phyloP scores from a whole-genome alignment of 2,329 filamentous ascomycete species.

The Calonectria pseudoturangicola region DNA sequence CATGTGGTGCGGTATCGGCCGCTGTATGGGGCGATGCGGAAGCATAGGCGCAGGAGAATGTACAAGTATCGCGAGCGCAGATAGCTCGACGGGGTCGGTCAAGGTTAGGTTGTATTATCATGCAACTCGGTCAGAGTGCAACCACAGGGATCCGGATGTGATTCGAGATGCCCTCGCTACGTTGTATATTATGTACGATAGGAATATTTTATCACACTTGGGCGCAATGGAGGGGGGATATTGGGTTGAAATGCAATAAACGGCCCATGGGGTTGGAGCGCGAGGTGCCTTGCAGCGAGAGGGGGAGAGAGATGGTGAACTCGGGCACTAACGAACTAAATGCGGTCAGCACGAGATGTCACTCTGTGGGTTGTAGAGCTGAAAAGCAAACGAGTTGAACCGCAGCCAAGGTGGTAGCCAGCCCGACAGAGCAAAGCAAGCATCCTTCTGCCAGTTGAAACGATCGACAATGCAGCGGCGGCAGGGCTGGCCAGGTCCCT shows the following conservation, averaged over 20 bases:
- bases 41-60: constrained; percentile 44
- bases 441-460: constrained; percentile 3
- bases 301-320: constrained; percentile 13
- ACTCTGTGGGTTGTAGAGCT: constrained; percentile 6
- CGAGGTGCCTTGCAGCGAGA: constrained; percentile 15
- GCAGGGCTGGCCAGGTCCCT: constrained; percentile 19
- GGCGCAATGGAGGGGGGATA: background rate
- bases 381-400: constrained; percentile 20
- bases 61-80: constrained; percentile 42
- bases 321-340: constrained; percentile 10
- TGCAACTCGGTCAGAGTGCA: constrained; percentile 31
- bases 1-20: constrained; percentile 35
- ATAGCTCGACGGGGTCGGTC: constrained; percentile 27
- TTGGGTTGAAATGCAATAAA: constrained; percentile 14
- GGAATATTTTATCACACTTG: constrained; percentile 10
- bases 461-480: constrained; percentile 31
- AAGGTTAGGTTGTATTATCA: constrained; percentile 28
- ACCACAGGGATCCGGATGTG: constrained; percentile 14
- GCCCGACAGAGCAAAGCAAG: background rate
- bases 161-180: constrained; percentile 27
- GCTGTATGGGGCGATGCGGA: constrained; percentile 40
- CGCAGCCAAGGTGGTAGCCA: constrained; percentile 22
- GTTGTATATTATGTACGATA: constrained; percentile 27
- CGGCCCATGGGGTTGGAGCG: constrained; percentile 17
- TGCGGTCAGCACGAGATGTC: constrained; percentile 18